Conservation (phyloP, 352 stramenopile genomes). For the Elongisporangium prolatum region DNA sequence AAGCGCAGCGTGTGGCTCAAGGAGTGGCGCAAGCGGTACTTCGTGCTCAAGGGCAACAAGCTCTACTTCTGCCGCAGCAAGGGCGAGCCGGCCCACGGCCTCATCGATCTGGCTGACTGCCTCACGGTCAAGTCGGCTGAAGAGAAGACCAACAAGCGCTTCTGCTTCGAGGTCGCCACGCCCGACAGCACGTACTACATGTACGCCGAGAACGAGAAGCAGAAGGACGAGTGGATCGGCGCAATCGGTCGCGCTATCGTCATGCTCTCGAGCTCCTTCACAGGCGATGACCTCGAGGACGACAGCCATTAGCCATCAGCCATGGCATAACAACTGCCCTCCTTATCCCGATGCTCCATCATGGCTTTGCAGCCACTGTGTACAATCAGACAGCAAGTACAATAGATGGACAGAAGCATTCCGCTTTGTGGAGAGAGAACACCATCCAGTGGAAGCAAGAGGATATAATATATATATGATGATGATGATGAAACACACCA, state of each 20-base stretch:
- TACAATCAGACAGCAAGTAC: not conserved
- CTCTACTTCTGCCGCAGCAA: slow-evolving; percentile 84
- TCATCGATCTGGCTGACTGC: slow-evolving; percentile 89
- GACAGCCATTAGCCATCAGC: slow-evolving; percentile 13
- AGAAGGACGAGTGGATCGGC: slow-evolving; percentile 93
- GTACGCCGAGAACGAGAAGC: slow-evolving; percentile 89
- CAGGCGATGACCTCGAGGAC: slow-evolving; percentile 85
- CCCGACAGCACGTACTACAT: slow-evolving; percentile 89
- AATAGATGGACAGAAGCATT: too few species aligned
- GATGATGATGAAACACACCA: not conserved
- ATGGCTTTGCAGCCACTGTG: not conserved
- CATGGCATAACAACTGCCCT: too few species aligned
- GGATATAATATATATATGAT: not conserved
- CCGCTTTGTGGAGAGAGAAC: too few species aligned
- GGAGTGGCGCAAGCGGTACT: slow-evolving; percentile 89
- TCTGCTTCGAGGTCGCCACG: slow-evolving; percentile 89
- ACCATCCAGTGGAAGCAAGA: not conserved
- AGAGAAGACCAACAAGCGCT: slow-evolving; percentile 91
- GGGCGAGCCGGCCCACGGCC: slow-evolving; percentile 74
- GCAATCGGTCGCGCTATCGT: slow-evolving; percentile 97
- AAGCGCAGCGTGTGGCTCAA: slow-evolving; percentile 92
- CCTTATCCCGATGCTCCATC: too few species aligned
- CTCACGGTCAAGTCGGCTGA: slow-evolving; percentile 89
- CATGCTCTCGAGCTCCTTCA: slow-evolving; percentile 96
- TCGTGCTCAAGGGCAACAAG: slow-evolving; percentile 90